Conservation (phyloP, 148 eudicot genomes). For the Oxyria digyna region DNA sequence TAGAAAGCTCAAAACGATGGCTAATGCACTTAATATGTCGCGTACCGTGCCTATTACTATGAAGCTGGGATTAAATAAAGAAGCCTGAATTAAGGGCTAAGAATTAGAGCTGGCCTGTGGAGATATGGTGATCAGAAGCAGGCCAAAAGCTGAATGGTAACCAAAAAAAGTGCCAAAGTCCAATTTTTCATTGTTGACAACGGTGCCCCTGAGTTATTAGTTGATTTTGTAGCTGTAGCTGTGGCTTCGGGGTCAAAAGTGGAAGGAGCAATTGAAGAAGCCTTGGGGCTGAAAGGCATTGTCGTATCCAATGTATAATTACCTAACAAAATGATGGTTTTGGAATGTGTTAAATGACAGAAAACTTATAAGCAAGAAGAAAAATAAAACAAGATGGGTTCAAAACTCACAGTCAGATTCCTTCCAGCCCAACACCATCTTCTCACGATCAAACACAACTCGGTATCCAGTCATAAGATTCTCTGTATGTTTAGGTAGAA, state of each 20-base stretch:
- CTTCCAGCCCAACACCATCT: constrained; percentile 31
- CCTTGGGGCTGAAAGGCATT: constrained; percentile 9
- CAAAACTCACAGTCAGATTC: constrained; percentile 28
- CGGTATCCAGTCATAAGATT: constrained; percentile 40
- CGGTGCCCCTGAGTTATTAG: not conserved
- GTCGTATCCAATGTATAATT: not conserved
- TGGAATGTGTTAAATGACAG: not conserved
- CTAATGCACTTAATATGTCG: constrained; percentile 1
- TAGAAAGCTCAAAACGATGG: not conserved
- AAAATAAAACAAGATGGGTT: not conserved
- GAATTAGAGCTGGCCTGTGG: constrained; percentile 4
- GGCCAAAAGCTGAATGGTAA: not conserved
- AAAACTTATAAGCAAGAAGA: not conserved
- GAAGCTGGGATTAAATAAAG: not conserved
- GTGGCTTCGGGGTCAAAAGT: constrained; percentile 11
- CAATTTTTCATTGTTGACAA: not conserved
- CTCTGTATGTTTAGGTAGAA: constrained; percentile 13
- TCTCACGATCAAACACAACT: constrained; percentile 31
- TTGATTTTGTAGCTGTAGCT: not conserved
- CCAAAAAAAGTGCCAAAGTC: not conserved
- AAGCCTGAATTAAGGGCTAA: not conserved
- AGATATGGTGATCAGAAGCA: not conserved
- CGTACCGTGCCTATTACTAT: not conserved
- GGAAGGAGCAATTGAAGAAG: constrained; percentile 1
- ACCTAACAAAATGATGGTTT: constrained; percentile 1